These are phyloP conservation scores for Carex pumila DNA, from an alignment of 176 grass and related monocot species.

Conservation along the genomic window DNA sequence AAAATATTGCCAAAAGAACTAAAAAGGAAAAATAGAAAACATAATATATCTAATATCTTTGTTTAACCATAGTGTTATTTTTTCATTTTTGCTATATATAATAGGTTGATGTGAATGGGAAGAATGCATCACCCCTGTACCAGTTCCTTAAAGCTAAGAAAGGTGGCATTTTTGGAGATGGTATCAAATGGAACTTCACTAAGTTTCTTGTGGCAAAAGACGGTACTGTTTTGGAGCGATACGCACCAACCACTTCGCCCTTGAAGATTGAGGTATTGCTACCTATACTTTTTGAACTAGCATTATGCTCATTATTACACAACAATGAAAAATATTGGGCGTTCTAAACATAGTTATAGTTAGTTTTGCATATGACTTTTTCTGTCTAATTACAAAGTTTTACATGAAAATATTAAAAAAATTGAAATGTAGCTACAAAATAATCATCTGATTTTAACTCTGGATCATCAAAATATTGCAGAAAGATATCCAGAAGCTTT, in stretches of 20 bases:
- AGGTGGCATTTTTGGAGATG: constrained; percentile 29
- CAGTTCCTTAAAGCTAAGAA: constrained; percentile 34
- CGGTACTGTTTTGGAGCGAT: constrained; percentile 26
- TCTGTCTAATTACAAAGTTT: background rate
- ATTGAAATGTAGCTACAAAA: background rate
- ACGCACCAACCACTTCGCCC: constrained; percentile 29
- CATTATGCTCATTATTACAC: background rate
- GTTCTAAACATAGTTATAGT: background rate
- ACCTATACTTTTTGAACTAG: background rate
- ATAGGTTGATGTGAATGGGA: constrained; percentile 37
- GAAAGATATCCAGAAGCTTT: constrained; percentile 29
- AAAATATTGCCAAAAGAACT: background rate
- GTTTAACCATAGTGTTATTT: background rate
- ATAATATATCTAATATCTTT: background rate
- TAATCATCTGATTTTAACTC: background rate
- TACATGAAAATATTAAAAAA: background rate
- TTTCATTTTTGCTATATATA: background rate
- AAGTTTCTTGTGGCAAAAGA: constrained; percentile 31
- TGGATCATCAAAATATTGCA: constrained; percentile 11
- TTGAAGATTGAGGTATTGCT: constrained; percentile 30
- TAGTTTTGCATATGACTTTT: background rate
- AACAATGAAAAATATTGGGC: background rate
- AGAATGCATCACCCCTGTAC: constrained; percentile 29
- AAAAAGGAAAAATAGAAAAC: background rate
- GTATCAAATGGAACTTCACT: constrained; percentile 41